phyloP scores from a whole-genome alignment of 495 filamentous ascomycete species.

The Bacidia gigantensis region DNA sequence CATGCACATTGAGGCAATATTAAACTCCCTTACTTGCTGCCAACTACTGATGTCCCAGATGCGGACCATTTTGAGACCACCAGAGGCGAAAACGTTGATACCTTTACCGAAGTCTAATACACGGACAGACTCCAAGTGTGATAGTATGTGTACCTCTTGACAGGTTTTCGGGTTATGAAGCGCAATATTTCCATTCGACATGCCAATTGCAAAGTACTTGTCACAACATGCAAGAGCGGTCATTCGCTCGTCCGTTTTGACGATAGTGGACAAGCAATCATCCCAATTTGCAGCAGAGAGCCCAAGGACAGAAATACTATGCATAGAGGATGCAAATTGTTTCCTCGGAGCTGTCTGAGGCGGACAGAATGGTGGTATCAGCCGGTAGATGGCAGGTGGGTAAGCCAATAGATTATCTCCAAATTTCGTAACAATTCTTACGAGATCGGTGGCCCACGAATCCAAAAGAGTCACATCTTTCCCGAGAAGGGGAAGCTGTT shows the following conservation, averaged over 20 bases:
- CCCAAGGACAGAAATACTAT: slow-evolving; percentile 16
- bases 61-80: slow-evolving; percentile 10
- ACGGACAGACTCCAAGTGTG: slow-evolving; percentile 16
- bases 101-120: slow-evolving; percentile 13
- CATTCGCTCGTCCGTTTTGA: slow-evolving; percentile 1
- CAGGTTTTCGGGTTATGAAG: slow-evolving; percentile 17
- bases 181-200: slow-evolving; percentile 10
- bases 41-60: slow-evolving; percentile 18
- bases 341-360: slow-evolving; percentile 14
- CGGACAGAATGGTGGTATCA: slow-evolving; percentile 22
- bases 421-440: slow-evolving; percentile 22
- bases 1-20: slow-evolving; percentile 10
- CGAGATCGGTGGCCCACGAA: slow-evolving; percentile 22
- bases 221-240: slow-evolving; percentile 8
- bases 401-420: slow-evolving; percentile 13
- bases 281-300: slow-evolving; percentile 17
- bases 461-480: slow-evolving; percentile 12
- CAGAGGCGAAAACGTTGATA: slow-evolving; percentile 12
- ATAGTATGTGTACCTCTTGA: slow-evolving; percentile 12
- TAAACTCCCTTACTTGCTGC: slow-evolving; percentile 11
- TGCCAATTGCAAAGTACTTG: slow-evolving; percentile 10
- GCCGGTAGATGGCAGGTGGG: slow-evolving; percentile 19
- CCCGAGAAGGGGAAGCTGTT: slow-evolving; percentile 13
- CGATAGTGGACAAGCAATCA: slow-evolving; percentile 20
- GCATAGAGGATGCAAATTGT: slow-evolving; percentile 11